These are phyloP conservation scores for Pogostemon cablin DNA, from an alignment of 257 asterid species.

Conservation along the genomic window DNA sequence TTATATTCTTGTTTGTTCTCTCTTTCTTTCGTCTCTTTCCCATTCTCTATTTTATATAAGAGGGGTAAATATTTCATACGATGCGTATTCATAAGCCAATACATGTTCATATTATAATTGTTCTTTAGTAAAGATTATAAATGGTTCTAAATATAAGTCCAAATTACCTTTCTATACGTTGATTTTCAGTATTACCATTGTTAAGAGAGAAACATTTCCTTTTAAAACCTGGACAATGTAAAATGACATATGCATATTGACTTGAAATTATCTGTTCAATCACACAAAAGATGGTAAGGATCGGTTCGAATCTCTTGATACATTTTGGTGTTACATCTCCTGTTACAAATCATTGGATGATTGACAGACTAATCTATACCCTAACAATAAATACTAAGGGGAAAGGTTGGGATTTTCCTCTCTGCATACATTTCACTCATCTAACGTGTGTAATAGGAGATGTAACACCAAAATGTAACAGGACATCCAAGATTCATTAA, in stretches of 20 bases:
- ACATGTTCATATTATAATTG: no score
- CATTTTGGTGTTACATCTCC: no score
- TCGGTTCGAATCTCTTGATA: not conserved
- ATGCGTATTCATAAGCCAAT: not conserved
- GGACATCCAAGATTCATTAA: not conserved
- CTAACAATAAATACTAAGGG: no score
- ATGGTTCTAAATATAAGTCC: not conserved
- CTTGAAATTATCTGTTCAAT: slow-evolving; percentile 36
- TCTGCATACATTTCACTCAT: no score
- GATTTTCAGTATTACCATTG: slow-evolving; percentile 17
- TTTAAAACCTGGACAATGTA: slow-evolving; percentile 24
- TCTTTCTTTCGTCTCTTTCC: slow-evolving; percentile 83
- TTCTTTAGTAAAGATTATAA: not conserved
- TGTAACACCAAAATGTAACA: no score
- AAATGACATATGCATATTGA: slow-evolving; percentile 29
- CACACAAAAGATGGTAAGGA: slow-evolving; percentile 14
- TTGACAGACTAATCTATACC: no score
- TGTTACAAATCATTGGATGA: no score
- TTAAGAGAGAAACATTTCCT: slow-evolving; percentile 32
- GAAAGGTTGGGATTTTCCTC: no score
- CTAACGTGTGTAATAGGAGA: no score
- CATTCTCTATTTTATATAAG: slow-evolving; percentile 60
- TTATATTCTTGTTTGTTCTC: slow-evolving; percentile 78
- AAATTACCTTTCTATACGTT: slow-evolving; percentile 25
- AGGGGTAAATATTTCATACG: not conserved